phyloP scores from a whole-genome alignment of 2,329 filamentous ascomycete genomes.

The Aspergillus sojae region DNA sequence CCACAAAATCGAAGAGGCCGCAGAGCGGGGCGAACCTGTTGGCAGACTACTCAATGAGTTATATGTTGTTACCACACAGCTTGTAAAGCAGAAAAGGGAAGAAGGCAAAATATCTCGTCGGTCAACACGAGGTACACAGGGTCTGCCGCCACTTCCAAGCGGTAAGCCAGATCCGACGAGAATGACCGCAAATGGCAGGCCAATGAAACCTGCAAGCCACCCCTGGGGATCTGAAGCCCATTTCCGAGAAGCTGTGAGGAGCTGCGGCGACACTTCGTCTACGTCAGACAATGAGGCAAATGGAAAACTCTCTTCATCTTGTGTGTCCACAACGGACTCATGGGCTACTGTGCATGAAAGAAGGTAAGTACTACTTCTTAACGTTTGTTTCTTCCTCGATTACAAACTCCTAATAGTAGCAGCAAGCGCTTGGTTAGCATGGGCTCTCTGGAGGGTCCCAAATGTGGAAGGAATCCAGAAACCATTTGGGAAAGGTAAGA shows the following conservation, averaged over 20 bases:
- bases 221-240: slow-evolving; percentile 21
- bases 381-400: background rate
- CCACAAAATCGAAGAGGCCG: slow-evolving; percentile 33
- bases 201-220: slow-evolving; percentile 14
- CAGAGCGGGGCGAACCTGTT: slow-evolving; percentile 29
- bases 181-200: background rate
- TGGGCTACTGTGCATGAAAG: slow-evolving; percentile 25
- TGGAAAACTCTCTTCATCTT: slow-evolving; percentile 19
- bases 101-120: slow-evolving; percentile 10
- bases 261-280: slow-evolving; percentile 2
- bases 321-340: slow-evolving; percentile 25
- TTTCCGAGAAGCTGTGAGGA: slow-evolving; percentile 6
- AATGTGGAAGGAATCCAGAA: background rate
- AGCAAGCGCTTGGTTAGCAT: slow-evolving; percentile 16
- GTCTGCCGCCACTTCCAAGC: background rate
- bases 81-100: slow-evolving; percentile 13
- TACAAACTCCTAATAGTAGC: slow-evolving; percentile 10
- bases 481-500: slow-evolving; percentile 12
- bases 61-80: slow-evolving; percentile 21
- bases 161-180: background rate
- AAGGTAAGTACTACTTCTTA: slow-evolving; percentile 21
- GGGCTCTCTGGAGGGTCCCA: background rate
- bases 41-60: slow-evolving; percentile 33
- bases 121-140: slow-evolving; percentile 3
- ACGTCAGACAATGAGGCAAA: slow-evolving; percentile 15